Conservation (phyloP, 768 basidiomycete species). For the Plicaturopsis crispa region DNA sequence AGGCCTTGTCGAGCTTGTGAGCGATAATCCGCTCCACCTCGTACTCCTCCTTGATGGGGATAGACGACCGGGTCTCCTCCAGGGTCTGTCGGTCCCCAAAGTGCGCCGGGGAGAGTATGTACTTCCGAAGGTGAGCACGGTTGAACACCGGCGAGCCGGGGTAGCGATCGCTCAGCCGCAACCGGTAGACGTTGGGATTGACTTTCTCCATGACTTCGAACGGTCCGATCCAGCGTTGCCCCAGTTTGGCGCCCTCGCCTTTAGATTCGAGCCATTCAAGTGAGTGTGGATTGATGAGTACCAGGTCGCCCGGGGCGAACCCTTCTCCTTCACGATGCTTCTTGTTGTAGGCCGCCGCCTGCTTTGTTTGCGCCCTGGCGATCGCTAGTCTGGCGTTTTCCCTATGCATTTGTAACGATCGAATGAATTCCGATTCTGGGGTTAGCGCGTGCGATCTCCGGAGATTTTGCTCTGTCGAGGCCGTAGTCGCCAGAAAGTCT, state of each 20-base stretch:
- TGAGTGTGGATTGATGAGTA: constrained; percentile 5
- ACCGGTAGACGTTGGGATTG: constrained; percentile 5
- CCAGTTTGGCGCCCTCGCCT: constrained; percentile 8
- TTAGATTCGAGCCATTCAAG: constrained; percentile 6
- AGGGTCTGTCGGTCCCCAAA: constrained; percentile 1
- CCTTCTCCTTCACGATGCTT: constrained; percentile 1
- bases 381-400: constrained; percentile 8
- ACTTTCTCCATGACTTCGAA: constrained; percentile 11
- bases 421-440: no score
- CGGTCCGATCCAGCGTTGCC: constrained; percentile 7
- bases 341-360: constrained; percentile 10
- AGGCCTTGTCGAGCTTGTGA: constrained; percentile 9
- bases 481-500: no score
- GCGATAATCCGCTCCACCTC: constrained; percentile 12
- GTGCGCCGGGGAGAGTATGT: background rate
- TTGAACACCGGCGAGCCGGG: constrained; percentile 7
- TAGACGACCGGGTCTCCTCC: no score
- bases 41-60: no score
- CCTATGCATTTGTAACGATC: constrained; percentile 1
- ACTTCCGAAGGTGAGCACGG: constrained; percentile 7
- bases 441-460: no score
- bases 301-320: constrained; percentile 7
- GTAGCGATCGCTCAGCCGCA: constrained; percentile 4
- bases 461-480: no score
- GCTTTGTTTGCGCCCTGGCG: constrained; percentile 9